Evolutionary conservation across 257 asterid species (phyloP).

Genomic region (Penstemon eatonii): DNA sequence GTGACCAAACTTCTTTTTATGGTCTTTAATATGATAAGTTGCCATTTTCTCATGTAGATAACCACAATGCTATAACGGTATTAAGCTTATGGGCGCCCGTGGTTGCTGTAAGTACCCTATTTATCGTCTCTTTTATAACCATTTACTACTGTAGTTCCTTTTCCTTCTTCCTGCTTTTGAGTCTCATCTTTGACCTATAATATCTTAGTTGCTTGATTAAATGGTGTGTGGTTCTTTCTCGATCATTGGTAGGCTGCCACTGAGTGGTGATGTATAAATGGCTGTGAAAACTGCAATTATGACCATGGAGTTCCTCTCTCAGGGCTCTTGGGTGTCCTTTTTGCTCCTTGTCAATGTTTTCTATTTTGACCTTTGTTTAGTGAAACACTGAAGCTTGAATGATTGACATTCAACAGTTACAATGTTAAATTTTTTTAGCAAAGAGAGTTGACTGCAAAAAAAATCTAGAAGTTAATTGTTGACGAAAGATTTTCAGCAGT

Average conservation of each 20-base stretch:
- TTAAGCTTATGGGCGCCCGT: slow-evolving; percentile 96
- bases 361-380: too few relatives aligned
- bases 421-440: neutral
- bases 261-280: neutral
- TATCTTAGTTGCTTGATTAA: slow-evolving; percentile 20
- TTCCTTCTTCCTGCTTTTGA: neutral
- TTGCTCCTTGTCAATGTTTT: neutral
- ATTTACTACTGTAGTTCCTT: slow-evolving; percentile 6
- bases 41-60: slow-evolving; percentile 57
- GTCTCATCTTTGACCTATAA: slow-evolving; percentile 8
- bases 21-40: slow-evolving; percentile 15
- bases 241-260: neutral
- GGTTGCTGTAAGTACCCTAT: slow-evolving; percentile 59
- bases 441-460: neutral
- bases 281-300: neutral
- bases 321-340: neutral
- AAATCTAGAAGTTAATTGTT: neutral
- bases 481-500: neutral
- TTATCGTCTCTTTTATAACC: slow-evolving; percentile 21
- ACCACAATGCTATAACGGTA: slow-evolving; percentile 78
- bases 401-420: neutral
- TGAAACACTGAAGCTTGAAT: neutral
- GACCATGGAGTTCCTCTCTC: neutral
- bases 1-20: slow-evolving; percentile 18
- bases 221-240: slow-evolving; percentile 12